These are phyloP conservation scores for Naganishia sp. DNA, from an alignment of 1,284 basidiomycete species.

Conservation along the genomic window DNA sequence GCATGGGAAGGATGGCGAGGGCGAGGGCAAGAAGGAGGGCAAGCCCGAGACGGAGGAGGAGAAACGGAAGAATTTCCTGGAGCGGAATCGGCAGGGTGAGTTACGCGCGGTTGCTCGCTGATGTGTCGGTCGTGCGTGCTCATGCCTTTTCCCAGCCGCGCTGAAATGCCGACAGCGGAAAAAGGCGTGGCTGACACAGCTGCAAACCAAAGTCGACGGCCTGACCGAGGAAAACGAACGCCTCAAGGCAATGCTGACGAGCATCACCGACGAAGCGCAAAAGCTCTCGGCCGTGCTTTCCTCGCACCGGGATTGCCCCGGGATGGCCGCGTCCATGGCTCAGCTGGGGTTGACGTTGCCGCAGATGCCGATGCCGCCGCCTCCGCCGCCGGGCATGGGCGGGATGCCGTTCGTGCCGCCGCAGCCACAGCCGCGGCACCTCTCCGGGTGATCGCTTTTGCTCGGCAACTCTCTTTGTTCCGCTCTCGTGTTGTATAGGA, in stretches of 20 bases:
- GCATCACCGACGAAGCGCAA: constrained; percentile 61
- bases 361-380: constrained; percentile 46
- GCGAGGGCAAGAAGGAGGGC: constrained; percentile 34
- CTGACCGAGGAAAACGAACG: constrained; percentile 90
- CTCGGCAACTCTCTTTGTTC: too few species aligned
- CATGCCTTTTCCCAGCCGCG: constrained; percentile 64
- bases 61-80: constrained; percentile 89
- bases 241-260: constrained; percentile 61
- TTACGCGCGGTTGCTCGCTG: constrained; percentile 6
- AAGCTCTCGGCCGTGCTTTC: constrained; percentile 57
- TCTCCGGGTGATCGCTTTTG: neutral
- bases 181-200: constrained; percentile 91
- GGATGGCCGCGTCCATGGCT: constrained; percentile 36
- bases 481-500: neutral
- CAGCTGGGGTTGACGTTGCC: constrained; percentile 59
- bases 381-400: constrained; percentile 4
- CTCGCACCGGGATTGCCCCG: constrained; percentile 52
- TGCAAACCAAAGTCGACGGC: constrained; percentile 91
- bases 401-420: constrained; percentile 14
- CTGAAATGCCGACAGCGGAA: constrained; percentile 98
- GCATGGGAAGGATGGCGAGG: constrained; percentile 32
- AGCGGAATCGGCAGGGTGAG: constrained; percentile 88
- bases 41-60: constrained; percentile 94
- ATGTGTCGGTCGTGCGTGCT: neutral
- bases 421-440: constrained; percentile 6